phyloP scores from a whole-genome alignment of 2,329 filamentous ascomycete species.

The Setomelanomma holmii region DNA sequence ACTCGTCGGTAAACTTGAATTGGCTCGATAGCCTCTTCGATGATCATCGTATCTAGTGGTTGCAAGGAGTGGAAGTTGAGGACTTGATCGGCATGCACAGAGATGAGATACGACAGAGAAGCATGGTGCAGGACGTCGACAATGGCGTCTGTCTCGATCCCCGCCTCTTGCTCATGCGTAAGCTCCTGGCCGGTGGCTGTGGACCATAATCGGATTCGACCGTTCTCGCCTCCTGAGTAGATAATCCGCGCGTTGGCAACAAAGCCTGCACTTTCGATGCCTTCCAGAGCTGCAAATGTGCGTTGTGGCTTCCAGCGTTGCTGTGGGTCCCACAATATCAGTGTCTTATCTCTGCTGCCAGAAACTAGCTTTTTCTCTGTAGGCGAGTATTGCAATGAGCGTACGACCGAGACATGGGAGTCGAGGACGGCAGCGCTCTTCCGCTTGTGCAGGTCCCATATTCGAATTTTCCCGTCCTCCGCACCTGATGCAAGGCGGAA shows the following conservation, averaged over 20 bases:
- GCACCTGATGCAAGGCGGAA: conserved; percentile 89
- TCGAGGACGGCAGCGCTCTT: conserved; percentile 79
- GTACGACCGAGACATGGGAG: conserved; percentile 94
- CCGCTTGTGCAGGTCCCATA: conserved; percentile 91
- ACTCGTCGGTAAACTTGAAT: conserved; percentile 75
- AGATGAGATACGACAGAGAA: conserved; percentile 74
- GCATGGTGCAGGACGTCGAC: conserved; percentile 73
- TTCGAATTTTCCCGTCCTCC: conserved; percentile 88
- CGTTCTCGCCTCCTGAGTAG: conserved; percentile 85
- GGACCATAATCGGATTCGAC: conserved; percentile 83
- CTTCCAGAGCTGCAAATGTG: conserved; percentile 83
- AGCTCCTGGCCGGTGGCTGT: conserved; percentile 78
- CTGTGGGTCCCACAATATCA: conserved; percentile 86
- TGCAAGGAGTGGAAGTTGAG: conserved; percentile 73
- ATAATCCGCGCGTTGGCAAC: conserved; percentile 73
- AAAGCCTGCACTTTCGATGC: conserved; percentile 85
- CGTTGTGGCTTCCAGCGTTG: conserved; percentile 85
- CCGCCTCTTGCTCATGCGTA: conserved; percentile 72
- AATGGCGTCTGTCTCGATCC: conserved; percentile 70
- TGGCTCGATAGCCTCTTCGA: conserved; percentile 60
- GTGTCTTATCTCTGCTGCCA: conserved; percentile 89
- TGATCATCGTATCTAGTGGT: conserved; percentile 50
- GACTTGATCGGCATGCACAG: conserved; percentile 88
- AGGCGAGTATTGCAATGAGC: conserved; percentile 80
- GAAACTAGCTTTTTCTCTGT: conserved; percentile 79